Evolutionary conservation across 225 moss, liverwort and hornwort species (phyloP).

Genomic region (Sphagnum contortum): DNA sequence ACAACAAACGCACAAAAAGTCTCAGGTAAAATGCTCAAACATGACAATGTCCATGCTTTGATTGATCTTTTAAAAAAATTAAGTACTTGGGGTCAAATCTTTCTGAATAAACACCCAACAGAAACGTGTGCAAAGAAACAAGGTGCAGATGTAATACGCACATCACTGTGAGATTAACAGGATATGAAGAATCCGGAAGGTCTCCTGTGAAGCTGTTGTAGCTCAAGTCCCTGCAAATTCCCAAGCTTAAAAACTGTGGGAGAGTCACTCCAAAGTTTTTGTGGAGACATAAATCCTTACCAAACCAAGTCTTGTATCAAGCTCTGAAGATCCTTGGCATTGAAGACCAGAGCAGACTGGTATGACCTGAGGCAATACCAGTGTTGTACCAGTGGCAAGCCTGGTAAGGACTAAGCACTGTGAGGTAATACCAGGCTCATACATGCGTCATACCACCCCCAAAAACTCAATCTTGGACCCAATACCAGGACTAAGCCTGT

Average conservation of each 20-base stretch:
- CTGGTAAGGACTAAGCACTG: too few relatives aligned
- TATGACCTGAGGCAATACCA: background rate
- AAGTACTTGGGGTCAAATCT: background rate
- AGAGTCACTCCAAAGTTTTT: too few relatives aligned
- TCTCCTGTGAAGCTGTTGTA: slow-evolving; percentile 15
- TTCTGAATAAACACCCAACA: too few relatives aligned
- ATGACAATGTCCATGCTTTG: background rate
- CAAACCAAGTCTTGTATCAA: too few relatives aligned
- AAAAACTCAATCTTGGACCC: too few relatives aligned
- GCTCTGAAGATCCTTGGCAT: too few relatives aligned
- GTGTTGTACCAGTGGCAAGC: too few relatives aligned
- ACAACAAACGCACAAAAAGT: background rate
- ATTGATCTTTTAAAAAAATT: background rate
- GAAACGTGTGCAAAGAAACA: too few relatives aligned
- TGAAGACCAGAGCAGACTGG: background rate
- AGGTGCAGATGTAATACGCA: slow-evolving; percentile 4
- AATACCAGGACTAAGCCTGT: too few relatives aligned
- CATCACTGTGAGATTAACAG: slow-evolving; percentile 25
- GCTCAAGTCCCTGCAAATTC: slow-evolving; percentile 26
- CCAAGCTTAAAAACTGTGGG: background rate
- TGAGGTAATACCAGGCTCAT: too few relatives aligned
- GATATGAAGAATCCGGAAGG: slow-evolving; percentile 21
- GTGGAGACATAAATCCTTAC: too few relatives aligned
- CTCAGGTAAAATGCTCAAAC: background rate
- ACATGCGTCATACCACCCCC: too few relatives aligned